Evolutionary conservation across 2,329 filamentous ascomycete species (phyloP), one percentile per base, ranked within the genome.

Genomic region (Endocalyx cinctus): DNA sequence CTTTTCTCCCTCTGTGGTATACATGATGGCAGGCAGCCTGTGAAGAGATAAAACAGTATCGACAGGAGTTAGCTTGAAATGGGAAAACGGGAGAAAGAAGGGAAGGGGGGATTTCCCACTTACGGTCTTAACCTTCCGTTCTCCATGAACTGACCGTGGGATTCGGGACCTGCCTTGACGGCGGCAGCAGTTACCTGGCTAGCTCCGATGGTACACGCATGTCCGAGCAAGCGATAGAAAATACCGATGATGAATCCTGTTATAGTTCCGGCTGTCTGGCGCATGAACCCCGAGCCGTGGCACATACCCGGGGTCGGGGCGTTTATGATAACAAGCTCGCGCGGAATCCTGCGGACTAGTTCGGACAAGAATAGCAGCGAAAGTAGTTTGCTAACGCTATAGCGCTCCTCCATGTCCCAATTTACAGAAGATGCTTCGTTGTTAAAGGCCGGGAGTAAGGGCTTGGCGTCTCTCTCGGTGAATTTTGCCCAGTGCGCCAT

Each of bases 341-440:
- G 13, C 2, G 45, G 39, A 3, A 55, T 40, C 20, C 45, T 43
- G 10, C 48, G 44, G 4, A 33, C 36, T 3, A 57, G 33, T 25
- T 51, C 48, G 31, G 35, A 41, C 5, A 57, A 17, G 31, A 53
- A 55, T 10, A 55, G 37, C 11, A 48, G 43, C 10, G 31, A 42
- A 7, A 55, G 32, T 2, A 47, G 38, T 37, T 54, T 54, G 8
- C 41, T 43, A 2, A 23, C 19, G 2, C 37, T 18, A 17, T 45
- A 37, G 4, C 38, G 22, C n/a, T 45, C 34, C 13, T n/a, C 15
- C 11, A 38, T 13, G 8, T 48, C 42, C 12, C 37, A 42, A 3
- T 4, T 20, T 34, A 6, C n/a, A n/a, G n/a, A n/a, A n/a, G 16
- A 4, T 12, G 26, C 13, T 2, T 17, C 12, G 20, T 34, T 32